Percentiles rank a stretch among this genome's conserved stretches.
These are phyloP conservation scores for Lactarius tabidus DNA, from an alignment of 768 basidiomycete genomes.

Conservation along the genomic window DNA sequence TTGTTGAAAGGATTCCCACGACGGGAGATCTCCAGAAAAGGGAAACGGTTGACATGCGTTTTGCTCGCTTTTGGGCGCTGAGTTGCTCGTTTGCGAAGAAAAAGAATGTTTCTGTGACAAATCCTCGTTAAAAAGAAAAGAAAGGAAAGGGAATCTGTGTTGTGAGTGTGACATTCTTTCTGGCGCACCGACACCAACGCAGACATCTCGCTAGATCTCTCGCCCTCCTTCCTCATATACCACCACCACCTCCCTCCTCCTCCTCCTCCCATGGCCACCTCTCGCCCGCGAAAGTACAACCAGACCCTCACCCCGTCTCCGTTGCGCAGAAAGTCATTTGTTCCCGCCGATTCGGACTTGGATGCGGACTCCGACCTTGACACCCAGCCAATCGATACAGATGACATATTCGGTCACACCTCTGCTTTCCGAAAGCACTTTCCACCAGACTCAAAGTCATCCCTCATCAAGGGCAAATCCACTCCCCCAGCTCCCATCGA, in stretches of 20 bases:
- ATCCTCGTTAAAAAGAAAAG: slow-evolving; percentile 4
- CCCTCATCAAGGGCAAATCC: slow-evolving; percentile 8
- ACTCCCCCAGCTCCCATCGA: slow-evolving; percentile 9
- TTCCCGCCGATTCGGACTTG: slow-evolving; percentile 16
- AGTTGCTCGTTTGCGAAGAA: too few species aligned
- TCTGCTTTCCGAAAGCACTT: slow-evolving; percentile 6
- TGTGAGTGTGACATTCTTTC: slow-evolving; percentile 10
- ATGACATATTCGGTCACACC: slow-evolving; percentile 22
- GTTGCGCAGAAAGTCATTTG: slow-evolving; percentile 22
- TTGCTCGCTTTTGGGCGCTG: not conserved
- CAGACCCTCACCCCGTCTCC: slow-evolving; percentile 24
- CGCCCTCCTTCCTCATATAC: not conserved
- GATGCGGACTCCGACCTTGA: slow-evolving; percentile 19
- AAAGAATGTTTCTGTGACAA: too few species aligned
- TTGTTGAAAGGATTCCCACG: slow-evolving; percentile 26
- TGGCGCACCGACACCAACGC: not conserved
- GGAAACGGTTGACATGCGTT: not conserved
- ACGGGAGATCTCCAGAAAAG: not conserved
- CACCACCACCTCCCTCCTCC: not conserved
- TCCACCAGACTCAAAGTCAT: not conserved
- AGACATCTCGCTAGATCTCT: not conserved
- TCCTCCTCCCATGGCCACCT: slow-evolving; percentile 10
- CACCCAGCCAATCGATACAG: slow-evolving; percentile 6
- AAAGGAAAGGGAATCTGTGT: not conserved
- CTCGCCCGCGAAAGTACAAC: slow-evolving; percentile 10